phyloP scores from a whole-genome alignment of 257 asterid species.

The Fraxinus cuspidata region DNA sequence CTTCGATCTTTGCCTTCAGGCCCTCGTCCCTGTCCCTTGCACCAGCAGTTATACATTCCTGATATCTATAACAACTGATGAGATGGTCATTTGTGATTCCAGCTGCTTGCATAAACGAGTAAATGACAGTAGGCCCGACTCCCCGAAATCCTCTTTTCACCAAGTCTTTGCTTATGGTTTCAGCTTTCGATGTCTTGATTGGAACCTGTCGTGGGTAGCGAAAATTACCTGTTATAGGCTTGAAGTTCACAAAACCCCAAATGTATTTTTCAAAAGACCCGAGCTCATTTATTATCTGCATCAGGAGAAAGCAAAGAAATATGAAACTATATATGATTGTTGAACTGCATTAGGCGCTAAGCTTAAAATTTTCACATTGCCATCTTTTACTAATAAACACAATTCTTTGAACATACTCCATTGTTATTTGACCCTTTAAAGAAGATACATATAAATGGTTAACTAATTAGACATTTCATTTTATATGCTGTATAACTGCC shows the following conservation, averaged over 20 bases:
- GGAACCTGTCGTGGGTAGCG: conserved; percentile 96
- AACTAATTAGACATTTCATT: neutral
- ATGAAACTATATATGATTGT: neutral
- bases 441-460: neutral
- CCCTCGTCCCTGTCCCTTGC: conserved; percentile 43
- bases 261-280: conserved; percentile 90
- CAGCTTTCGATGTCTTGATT: conserved; percentile 88
- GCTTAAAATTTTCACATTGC: neutral
- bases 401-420: neutral
- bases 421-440: neutral
- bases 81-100: conserved; percentile 95
- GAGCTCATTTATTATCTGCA: conserved; percentile 75
- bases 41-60: conserved; percentile 56
- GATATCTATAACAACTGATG: conserved; percentile 75
- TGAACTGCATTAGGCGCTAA: neutral
- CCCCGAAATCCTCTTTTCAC: conserved; percentile 94
- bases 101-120: conserved; percentile 93
- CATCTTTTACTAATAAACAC: neutral
- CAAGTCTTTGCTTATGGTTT: conserved; percentile 89
- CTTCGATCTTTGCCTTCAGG: conserved; percentile 34
- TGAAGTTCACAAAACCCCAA: conserved; percentile 84
- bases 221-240: conserved; percentile 64
- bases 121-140: conserved; percentile 87
- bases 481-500: neutral
- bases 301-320: conserved; percentile 15